Evolutionary conservation across 2,329 filamentous ascomycete species (phyloP), one percentile per base, ranked within the genome.

Genomic region (Pseudonectria buxi): DNA sequence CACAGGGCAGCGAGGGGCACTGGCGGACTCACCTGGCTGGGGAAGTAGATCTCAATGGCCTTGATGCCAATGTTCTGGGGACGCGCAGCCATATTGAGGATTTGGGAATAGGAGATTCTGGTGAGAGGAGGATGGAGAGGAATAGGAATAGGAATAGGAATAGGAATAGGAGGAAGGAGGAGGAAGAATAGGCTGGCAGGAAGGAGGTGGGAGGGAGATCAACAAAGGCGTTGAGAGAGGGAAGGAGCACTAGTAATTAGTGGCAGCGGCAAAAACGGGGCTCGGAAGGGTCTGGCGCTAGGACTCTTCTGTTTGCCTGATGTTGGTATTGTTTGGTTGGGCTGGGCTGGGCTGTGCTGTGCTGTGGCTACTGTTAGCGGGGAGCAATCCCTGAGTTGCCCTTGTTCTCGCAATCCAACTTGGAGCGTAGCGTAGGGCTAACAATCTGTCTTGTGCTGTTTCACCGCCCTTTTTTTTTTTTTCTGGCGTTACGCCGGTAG

Each of bases 21-120:
- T n/a, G 18, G 16, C n/a, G 41, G 31, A 67, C 79, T 47, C 67
- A 90, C 86, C 79, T 90, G 86, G 63, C 74, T 84, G 48, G 86
- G 86, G 59, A 87, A 86, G 66, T 92, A 92, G 59, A 92, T 78
- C 63, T 92, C 86, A 65, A 92, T 86, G 82, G 84, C 86, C 72
- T 92, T 90, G 62, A 92, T 88, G 75, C 86, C 86, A 65, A 92
- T 82, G 69, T 90, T 90, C 65, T 88, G 79, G 48, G 86, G 83
- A 67, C 83, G 81, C 52, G 80, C 62, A 59, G 83, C 75, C 83
- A 88, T 89, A 40, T 43, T 69, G 55, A 35, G 33, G 14, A 35
- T 36, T 32, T 33, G 28, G 33, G 34, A 33, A 26, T 32, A 44
- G 33, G 35, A 43, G 40, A 38, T 12, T 22, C 5, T 22, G 9